Conservation (phyloP, 192 early-diverging fungal species). For the Coemansia sp. region DNA sequence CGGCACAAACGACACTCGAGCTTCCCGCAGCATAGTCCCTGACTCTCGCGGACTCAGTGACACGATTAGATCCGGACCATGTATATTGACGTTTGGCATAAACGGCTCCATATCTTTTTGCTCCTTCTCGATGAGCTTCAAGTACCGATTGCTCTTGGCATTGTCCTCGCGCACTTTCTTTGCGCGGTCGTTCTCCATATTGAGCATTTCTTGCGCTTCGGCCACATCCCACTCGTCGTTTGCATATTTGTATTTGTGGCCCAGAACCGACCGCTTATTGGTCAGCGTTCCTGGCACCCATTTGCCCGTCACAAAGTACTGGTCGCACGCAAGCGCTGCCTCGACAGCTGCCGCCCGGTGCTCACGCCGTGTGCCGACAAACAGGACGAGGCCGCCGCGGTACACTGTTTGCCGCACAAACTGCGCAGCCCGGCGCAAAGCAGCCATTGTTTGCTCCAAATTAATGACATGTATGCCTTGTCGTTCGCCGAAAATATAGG, state of each 20-base stretch:
- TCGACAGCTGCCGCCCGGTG: constrained; percentile 68
- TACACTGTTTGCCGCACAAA: constrained; percentile 70
- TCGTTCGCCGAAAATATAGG: constrained; percentile 87
- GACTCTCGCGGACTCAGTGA: constrained; percentile 84
- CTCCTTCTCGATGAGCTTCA: constrained; percentile 23
- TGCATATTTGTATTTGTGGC: constrained; percentile 14
- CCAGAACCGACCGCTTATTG: constrained; percentile 59
- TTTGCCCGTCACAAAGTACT: constrained; percentile 74
- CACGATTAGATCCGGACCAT: constrained; percentile 80
- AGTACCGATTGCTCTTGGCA: constrained; percentile 9
- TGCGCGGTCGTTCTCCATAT: not conserved
- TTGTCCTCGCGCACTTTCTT: not conserved
- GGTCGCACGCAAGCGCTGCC: constrained; percentile 72
- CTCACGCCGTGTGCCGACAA: constrained; percentile 77
- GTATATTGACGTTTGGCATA: constrained; percentile 18
- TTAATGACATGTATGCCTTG: constrained; percentile 92
- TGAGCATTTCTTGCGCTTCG: constrained; percentile 25
- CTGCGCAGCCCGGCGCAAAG: constrained; percentile 77
- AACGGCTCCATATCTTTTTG: constrained; percentile 15
- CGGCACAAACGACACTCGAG: constrained; percentile 74
- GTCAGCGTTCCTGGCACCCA: constrained; percentile 91
- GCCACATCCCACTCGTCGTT: constrained; percentile 35
- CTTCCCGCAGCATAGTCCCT: constrained; percentile 76
- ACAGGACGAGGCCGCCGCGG: constrained; percentile 80
- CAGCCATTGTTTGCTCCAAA: constrained; percentile 83